phyloP scores from a whole-genome alignment of 2,329 filamentous ascomycete species.

The Calonectria naviculata region DNA sequence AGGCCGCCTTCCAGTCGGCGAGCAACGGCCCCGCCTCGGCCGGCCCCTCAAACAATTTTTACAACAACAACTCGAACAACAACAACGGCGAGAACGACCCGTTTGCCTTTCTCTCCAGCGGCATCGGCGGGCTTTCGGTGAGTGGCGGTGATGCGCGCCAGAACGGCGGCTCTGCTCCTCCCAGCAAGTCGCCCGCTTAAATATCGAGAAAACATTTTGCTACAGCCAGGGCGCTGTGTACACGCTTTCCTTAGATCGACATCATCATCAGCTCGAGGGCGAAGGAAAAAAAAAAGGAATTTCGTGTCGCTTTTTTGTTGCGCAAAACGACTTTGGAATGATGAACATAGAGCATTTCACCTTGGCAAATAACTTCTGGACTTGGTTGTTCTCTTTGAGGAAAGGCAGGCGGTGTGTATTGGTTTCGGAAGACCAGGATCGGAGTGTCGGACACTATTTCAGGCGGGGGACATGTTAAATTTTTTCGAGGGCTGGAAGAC shows the following conservation, averaged over 20 bases:
- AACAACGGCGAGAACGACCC: constrained; percentile 76
- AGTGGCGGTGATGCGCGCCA: constrained; percentile 72
- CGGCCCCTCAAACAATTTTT: constrained; percentile 70
- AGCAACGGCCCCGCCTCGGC: constrained; percentile 83
- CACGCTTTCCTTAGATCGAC: constrained; percentile 41
- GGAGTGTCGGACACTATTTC: constrained; percentile 53
- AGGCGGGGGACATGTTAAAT: constrained; percentile 48
- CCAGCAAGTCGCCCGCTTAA: constrained; percentile 71
- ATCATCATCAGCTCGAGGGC: constrained; percentile 34
- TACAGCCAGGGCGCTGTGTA: constrained; percentile 39
- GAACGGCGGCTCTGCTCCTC: constrained; percentile 68
- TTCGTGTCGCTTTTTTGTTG: constrained; percentile 41
- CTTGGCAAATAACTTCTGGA: constrained; percentile 57
- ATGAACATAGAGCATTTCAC: constrained; percentile 58
- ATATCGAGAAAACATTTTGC: constrained; percentile 27
- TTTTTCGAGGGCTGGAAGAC: constrained; percentile 52
- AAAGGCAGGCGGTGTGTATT: constrained; percentile 51
- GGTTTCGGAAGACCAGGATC: constrained; percentile 50
- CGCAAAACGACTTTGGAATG: constrained; percentile 53
- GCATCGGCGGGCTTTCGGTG: constrained; percentile 79
- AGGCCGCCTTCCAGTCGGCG: constrained; percentile 93
- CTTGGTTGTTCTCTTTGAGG: constrained; percentile 53
- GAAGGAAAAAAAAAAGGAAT: constrained; percentile 33
- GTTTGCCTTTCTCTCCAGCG: constrained; percentile 82
- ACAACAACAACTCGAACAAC: constrained; percentile 72